Percentiles rank a stretch among this genome's conserved stretches.
These are phyloP conservation scores for Penicillium sp. DNA, from an alignment of 2,329 filamentous ascomycete species.

Conservation along the genomic window DNA sequence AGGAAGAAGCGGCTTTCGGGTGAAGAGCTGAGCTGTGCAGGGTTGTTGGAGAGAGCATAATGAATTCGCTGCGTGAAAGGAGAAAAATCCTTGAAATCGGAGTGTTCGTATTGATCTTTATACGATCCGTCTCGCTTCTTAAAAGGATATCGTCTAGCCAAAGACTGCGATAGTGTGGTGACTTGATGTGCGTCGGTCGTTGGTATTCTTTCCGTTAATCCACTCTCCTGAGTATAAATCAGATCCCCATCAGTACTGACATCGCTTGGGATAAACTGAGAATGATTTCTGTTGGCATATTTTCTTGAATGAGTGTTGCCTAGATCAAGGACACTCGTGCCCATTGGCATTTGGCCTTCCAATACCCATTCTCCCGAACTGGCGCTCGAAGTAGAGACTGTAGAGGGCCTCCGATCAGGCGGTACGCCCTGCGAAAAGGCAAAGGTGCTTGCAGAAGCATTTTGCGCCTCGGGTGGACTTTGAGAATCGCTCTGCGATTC, in stretches of 20 bases:
- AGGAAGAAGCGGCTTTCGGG: constrained; percentile 6
- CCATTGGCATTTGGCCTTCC: background rate
- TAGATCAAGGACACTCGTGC: background rate
- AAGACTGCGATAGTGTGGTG: background rate
- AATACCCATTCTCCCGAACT: background rate
- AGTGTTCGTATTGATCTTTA: background rate
- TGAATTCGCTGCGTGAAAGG: constrained; percentile 1
- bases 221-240: background rate
- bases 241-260: background rate
- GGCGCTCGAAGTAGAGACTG: background rate
- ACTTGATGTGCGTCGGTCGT: background rate
- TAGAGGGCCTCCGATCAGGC: background rate
- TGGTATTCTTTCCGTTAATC: background rate
- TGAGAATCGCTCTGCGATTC: background rate
- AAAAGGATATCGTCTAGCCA: background rate
- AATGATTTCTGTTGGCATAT: background rate
- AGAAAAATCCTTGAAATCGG: background rate
- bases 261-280: background rate
- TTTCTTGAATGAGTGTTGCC: background rate
- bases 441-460: background rate
- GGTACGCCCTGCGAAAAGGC: background rate
- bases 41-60: constrained; percentile 1
- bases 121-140: background rate
- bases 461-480: background rate
- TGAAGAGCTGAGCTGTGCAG: constrained; percentile 1